These are phyloP conservation scores for Heteromeles arbutifolia DNA, from an alignment of 306 rosid species.

Conservation along the genomic window DNA sequence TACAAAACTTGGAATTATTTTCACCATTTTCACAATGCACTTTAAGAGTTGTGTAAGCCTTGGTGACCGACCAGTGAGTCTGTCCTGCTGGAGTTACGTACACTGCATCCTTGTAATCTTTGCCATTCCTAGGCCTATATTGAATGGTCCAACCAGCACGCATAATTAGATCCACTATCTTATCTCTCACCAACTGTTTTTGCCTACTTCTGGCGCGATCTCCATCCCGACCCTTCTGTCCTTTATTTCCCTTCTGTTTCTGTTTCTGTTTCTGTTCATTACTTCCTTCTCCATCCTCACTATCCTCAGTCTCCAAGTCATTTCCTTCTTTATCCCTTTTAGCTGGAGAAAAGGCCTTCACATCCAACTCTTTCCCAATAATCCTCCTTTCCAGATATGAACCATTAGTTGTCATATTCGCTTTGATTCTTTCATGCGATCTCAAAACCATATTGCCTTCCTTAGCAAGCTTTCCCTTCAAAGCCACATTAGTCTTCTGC, in stretches of 20 bases:
- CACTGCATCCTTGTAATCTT: constrained; percentile 64
- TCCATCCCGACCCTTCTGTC: constrained; percentile 9
- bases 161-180: constrained; percentile 47
- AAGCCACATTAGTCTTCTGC: constrained; percentile 17
- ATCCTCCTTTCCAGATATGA: constrained; percentile 19
- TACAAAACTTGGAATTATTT: constrained; percentile 44
- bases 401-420: constrained; percentile 18
- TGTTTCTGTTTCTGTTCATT: constrained; percentile 5
- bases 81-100: constrained; percentile 64
- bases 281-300: not conserved
- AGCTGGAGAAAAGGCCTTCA: constrained; percentile 18
- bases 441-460: constrained; percentile 22
- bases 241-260: constrained; percentile 3
- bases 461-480: constrained; percentile 18
- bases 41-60: constrained; percentile 72
- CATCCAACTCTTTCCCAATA: constrained; percentile 17
- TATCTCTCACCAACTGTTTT: constrained; percentile 58
- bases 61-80: constrained; percentile 94
- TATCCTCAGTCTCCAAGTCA: constrained; percentile 28
- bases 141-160: constrained; percentile 90
- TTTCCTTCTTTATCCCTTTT: constrained; percentile 19
- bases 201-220: constrained; percentile 16
- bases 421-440: constrained; percentile 18
- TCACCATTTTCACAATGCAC: constrained; percentile 51
- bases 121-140: constrained; percentile 59